These are phyloP conservation scores for Fusarium pininemorale DNA, from an alignment of 2,329 filamentous ascomycete genomes.

Conservation along the genomic window DNA sequence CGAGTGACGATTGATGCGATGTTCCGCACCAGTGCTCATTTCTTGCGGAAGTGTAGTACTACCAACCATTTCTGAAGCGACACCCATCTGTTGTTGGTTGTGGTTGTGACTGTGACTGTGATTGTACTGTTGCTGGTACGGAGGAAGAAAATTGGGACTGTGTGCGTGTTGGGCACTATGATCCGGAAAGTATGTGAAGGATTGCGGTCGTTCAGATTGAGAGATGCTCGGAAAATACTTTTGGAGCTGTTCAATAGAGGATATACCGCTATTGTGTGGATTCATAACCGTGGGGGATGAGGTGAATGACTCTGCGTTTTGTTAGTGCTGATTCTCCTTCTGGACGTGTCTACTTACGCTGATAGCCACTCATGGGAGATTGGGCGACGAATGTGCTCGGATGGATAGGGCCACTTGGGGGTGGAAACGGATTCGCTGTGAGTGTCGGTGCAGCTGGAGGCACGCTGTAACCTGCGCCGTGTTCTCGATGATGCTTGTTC, in stretches of 20 bases:
- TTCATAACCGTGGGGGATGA: conserved; percentile 19
- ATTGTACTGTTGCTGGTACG: conserved; percentile 17
- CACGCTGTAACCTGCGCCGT: neutral
- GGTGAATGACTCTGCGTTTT: conserved; percentile 18
- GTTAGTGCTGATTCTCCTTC: conserved; percentile 6
- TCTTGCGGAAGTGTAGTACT: conserved; percentile 27
- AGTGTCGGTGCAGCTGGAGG: conserved; percentile 11
- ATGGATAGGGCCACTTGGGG: neutral
- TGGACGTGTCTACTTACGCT: conserved; percentile 20
- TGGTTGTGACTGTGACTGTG: neutral
- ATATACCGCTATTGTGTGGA: conserved; percentile 27
- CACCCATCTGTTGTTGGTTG: conserved; percentile 14
- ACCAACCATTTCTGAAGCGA: conserved; percentile 39
- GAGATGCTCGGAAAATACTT: conserved; percentile 32
- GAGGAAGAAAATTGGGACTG: conserved; percentile 20
- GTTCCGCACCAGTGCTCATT: conserved; percentile 32
- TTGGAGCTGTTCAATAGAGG: conserved; percentile 28
- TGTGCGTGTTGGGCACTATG: neutral
- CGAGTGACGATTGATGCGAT: neutral
- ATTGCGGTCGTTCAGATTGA: conserved; percentile 26
- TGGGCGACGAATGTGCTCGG: conserved; percentile 10
- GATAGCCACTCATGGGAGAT: conserved; percentile 36
- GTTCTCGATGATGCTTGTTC: conserved; percentile 11
- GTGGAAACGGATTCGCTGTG: conserved; percentile 19
- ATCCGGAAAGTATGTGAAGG: conserved; percentile 31